Conservation (phyloP, 208 protist genomes). For the Naegleria lovaniensis region DNA sequence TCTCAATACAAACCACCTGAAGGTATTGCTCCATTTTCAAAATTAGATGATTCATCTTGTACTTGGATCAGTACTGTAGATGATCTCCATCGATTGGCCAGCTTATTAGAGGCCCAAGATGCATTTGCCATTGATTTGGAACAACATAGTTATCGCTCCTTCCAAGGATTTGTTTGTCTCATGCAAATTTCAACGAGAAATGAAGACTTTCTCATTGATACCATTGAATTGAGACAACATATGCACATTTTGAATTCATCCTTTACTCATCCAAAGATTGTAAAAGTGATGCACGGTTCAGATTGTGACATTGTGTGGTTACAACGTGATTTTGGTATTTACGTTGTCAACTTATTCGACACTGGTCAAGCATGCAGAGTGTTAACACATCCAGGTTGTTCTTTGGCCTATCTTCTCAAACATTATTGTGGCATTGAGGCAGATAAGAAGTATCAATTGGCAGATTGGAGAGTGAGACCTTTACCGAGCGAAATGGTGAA, state of each 20-base stretch:
- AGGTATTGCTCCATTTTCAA: not conserved
- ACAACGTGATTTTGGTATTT: conserved; percentile 95
- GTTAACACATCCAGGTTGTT: conserved; percentile 72
- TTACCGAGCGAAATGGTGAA: conserved; percentile 90
- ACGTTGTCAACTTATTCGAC: conserved; percentile 97
- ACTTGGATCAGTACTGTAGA: conserved; percentile 26
- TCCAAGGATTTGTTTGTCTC: conserved; percentile 92
- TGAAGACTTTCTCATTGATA: conserved; percentile 94
- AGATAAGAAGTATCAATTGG: conserved; percentile 94
- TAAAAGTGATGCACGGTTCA: conserved; percentile 95
- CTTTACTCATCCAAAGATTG: conserved; percentile 79
- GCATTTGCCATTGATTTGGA: conserved; percentile 91
- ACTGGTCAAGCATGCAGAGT: conserved; percentile 88
- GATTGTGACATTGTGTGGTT: conserved; percentile 93
- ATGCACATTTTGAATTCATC: conserved; percentile 75
- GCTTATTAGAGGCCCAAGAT: conserved; percentile 46
- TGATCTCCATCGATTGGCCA: conserved; percentile 48
- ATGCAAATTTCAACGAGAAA: conserved; percentile 93
- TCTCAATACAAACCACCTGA: not conserved
- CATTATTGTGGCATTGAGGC: conserved; percentile 82
- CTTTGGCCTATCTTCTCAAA: conserved; percentile 85
- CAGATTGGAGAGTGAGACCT: conserved; percentile 95
- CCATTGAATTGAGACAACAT: conserved; percentile 73
- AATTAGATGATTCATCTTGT: not conserved
- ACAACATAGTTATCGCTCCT: conserved; percentile 86